Conservation (phyloP, 2,329 filamentous ascomycete genomes). For the Fusarium sp. region DNA sequence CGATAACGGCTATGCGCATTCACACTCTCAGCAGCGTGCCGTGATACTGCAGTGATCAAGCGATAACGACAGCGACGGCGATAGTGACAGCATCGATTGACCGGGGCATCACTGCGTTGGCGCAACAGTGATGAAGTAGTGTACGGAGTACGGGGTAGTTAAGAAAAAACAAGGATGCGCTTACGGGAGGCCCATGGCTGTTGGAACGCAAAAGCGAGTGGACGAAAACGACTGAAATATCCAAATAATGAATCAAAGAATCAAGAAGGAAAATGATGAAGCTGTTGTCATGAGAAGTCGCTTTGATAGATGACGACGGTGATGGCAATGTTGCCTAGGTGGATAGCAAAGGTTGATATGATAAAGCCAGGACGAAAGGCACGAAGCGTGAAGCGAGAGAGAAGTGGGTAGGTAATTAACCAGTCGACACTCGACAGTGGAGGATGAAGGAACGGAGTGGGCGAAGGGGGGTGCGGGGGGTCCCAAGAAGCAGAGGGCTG, state of each 20-base stretch:
- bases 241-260: neutral
- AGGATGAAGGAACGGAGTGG: constrained; percentile 45
- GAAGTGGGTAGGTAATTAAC: constrained; percentile 26
- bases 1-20: constrained; percentile 31
- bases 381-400: constrained; percentile 38
- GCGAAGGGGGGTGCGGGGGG: constrained; percentile 40
- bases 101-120: constrained; percentile 42
- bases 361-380: constrained; percentile 36
- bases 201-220: constrained; percentile 29
- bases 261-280: constrained; percentile 1
- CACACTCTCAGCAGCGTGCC: constrained; percentile 32
- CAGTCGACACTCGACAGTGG: constrained; percentile 26
- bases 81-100: constrained; percentile 39
- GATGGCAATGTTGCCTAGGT: constrained; percentile 40
- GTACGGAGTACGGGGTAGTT: constrained; percentile 18
- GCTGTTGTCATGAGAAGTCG: constrained; percentile 20
- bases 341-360: constrained; percentile 18
- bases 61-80: constrained; percentile 27
- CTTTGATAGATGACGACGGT: constrained; percentile 8
- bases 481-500: constrained; percentile 18
- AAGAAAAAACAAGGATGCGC: constrained; percentile 49
- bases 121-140: constrained; percentile 36
- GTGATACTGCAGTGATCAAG: constrained; percentile 30
- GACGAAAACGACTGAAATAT: constrained; percentile 23
- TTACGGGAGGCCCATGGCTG: constrained; percentile 64